Percentiles rank a stretch among this genome's conserved stretches.
phyloP scores from a whole-genome alignment of 2,329 filamentous ascomycete genomes.

The Ophiostoma tasmaniense region DNA sequence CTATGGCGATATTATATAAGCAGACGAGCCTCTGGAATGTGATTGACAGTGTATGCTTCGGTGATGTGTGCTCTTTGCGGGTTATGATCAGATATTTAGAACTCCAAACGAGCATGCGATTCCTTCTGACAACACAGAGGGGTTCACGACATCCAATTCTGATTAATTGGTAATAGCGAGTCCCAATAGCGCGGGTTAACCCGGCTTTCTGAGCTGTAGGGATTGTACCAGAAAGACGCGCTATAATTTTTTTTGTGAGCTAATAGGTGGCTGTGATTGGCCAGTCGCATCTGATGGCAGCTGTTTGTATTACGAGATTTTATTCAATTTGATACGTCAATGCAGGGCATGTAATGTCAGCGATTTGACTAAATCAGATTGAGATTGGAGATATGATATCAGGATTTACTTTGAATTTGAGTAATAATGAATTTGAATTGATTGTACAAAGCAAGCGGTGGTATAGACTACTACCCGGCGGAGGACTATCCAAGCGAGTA shows the following conservation, averaged over 20 bases:
- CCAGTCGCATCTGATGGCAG: neutral
- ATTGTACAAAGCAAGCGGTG: neutral
- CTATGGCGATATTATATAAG: neutral
- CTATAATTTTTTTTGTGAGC: neutral
- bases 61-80: neutral
- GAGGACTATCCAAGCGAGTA: neutral
- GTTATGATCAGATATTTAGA: neutral
- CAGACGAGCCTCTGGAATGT: neutral
- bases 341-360: neutral
- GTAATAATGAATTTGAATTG: neutral
- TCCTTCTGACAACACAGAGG: neutral
- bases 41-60: neutral
- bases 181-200: neutral
- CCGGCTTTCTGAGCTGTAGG: neutral
- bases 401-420: neutral
- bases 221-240: neutral
- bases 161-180: too few relatives aligned
- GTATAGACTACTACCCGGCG: neutral
- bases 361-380: neutral
- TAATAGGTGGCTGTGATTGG: neutral
- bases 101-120: neutral
- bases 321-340: conserved; percentile 4
- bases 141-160: neutral
- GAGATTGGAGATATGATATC: neutral
- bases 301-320: neutral